phyloP scores from a whole-genome alignment of 2,329 filamentous ascomycete species.

The Hypoxylon sp. region DNA sequence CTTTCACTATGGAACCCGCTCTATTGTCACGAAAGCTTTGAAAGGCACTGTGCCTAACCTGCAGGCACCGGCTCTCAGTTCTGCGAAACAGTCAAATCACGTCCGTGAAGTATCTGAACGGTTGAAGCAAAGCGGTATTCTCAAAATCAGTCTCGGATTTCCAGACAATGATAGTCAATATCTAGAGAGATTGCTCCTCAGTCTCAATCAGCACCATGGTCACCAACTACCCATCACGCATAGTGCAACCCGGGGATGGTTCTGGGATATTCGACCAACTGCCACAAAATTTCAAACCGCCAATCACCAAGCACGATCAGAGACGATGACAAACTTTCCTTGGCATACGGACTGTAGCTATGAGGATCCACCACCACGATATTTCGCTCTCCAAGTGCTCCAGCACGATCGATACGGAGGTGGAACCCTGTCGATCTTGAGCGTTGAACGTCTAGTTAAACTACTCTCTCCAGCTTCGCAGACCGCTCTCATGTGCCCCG shows the following conservation, averaged over 20 bases:
- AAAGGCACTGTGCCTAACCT: neutral
- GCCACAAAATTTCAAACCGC: neutral
- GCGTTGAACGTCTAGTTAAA: neutral
- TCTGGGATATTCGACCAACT: constrained; percentile 9
- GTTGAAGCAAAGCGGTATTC: constrained; percentile 1
- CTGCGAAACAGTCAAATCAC: neutral
- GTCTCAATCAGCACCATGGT: constrained; percentile 1
- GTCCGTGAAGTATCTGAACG: neutral
- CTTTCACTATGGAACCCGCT: neutral
- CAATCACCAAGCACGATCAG: constrained; percentile 9
- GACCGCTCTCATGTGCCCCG: neutral
- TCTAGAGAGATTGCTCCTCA: neutral
- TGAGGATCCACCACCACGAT: constrained; percentile 13
- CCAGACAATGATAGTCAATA: neutral
- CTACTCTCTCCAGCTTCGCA: neutral
- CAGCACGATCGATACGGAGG: constrained; percentile 5
- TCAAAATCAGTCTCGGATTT: neutral
- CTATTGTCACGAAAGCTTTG: neutral
- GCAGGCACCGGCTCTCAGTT: neutral
- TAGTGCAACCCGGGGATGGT: constrained; percentile 9
- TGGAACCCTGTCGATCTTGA: constrained; percentile 9
- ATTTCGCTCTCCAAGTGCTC: constrained; percentile 8
- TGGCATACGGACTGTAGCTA: constrained; percentile 9
- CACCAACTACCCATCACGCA: constrained; percentile 7
- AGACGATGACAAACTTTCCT: constrained; percentile 8